Conservation (phyloP, 208 protist species). For the Phytomonas sp. region DNA sequence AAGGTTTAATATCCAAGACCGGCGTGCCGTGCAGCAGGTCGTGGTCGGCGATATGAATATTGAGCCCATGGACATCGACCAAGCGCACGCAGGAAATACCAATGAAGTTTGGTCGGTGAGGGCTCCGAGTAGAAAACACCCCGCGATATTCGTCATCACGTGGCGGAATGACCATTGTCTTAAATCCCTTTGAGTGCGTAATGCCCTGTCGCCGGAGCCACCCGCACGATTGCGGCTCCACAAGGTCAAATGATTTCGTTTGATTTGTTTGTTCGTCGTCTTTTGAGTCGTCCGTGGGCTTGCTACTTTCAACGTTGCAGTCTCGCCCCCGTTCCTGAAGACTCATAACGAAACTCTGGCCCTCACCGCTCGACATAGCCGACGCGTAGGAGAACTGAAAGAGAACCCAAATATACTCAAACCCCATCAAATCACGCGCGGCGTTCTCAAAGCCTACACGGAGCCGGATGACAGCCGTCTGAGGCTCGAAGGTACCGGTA, state of each 20-base stretch:
- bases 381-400: slow-evolving; percentile 86
- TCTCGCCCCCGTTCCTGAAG: slow-evolving; percentile 10
- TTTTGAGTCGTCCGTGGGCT: background rate
- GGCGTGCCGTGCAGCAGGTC: slow-evolving; percentile 94
- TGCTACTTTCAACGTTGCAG: background rate
- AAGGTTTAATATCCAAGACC: slow-evolving; percentile 96
- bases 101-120: slow-evolving; percentile 90
- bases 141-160: slow-evolving; percentile 70
- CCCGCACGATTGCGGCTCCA: background rate
- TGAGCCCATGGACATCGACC: slow-evolving; percentile 64
- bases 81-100: slow-evolving; percentile 81
- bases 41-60: slow-evolving; percentile 86
- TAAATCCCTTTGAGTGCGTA: slow-evolving; percentile 56
- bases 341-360: slow-evolving; percentile 25
- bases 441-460: slow-evolving; percentile 77
- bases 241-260: background rate
- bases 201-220: slow-evolving; percentile 50
- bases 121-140: slow-evolving; percentile 89
- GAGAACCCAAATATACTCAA: slow-evolving; percentile 88
- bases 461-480: slow-evolving; percentile 80
- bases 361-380: slow-evolving; percentile 48
- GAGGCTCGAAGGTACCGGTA: slow-evolving; percentile 58
- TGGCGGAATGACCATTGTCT: slow-evolving; percentile 78
- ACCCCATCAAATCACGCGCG: slow-evolving; percentile 66
- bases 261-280: background rate